Conservation (phyloP, 2,329 filamentous ascomycete genomes). For the Penicillium griseofulvum region DNA sequence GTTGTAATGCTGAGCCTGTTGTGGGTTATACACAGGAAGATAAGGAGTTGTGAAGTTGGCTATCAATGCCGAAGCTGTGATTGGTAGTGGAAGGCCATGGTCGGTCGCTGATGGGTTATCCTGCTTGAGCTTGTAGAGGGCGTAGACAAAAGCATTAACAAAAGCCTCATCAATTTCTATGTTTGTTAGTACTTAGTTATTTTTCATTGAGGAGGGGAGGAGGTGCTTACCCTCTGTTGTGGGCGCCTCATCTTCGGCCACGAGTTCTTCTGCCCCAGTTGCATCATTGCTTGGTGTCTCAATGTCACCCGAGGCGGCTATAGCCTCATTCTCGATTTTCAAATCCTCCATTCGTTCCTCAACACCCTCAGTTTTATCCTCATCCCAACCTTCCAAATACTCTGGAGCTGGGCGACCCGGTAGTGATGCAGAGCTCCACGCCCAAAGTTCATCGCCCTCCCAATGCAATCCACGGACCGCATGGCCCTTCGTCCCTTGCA, state of each 20-base stretch:
- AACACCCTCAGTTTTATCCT: slow-evolving; percentile 31
- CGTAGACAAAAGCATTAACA: slow-evolving; percentile 62
- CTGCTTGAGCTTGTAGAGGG: slow-evolving; percentile 59
- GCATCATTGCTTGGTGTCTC: slow-evolving; percentile 29
- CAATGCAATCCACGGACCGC: slow-evolving; percentile 66
- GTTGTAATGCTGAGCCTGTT: slow-evolving; percentile 57
- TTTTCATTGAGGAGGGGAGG: neutral
- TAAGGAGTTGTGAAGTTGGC: slow-evolving; percentile 65
- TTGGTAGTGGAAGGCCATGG: slow-evolving; percentile 59
- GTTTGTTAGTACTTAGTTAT: slow-evolving; percentile 10
- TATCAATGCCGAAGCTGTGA: slow-evolving; percentile 63
- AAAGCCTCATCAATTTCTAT: slow-evolving; percentile 68
- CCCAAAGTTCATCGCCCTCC: slow-evolving; percentile 68
- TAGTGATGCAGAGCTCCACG: slow-evolving; percentile 56
- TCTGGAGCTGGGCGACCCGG: slow-evolving; percentile 55
- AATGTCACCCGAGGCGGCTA: slow-evolving; percentile 3
- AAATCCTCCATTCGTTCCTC: slow-evolving; percentile 46
- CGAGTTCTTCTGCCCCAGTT: slow-evolving; percentile 33
- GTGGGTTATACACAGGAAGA: slow-evolving; percentile 57
- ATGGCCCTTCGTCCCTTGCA: slow-evolving; percentile 62
- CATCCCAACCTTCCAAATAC: slow-evolving; percentile 52
- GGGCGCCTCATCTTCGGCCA: slow-evolving; percentile 49
- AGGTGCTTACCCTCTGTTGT: slow-evolving; percentile 55
- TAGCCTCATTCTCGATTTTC: slow-evolving; percentile 31
- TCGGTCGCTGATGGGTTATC: slow-evolving; percentile 52